phyloP scores from a whole-genome alignment of 2,329 filamentous ascomycete genomes.

The Pseudofabraea citricarpa region DNA sequence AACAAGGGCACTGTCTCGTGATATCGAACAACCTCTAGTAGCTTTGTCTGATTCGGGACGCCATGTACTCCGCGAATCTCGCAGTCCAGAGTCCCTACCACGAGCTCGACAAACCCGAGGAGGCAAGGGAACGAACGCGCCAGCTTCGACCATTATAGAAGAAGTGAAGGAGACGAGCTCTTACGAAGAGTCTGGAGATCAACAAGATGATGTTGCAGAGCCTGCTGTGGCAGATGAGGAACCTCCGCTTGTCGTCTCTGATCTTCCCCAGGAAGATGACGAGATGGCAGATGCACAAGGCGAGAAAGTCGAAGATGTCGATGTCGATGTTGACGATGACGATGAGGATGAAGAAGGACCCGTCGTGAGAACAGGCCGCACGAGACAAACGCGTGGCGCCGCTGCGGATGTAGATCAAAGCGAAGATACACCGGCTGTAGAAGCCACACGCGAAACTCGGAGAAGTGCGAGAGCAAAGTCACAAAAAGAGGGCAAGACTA shows the following conservation, averaged over 20 bases:
- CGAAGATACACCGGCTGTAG: slow-evolving; percentile 35
- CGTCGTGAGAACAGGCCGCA: slow-evolving; percentile 37
- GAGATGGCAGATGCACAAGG: slow-evolving; percentile 3
- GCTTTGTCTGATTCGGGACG: slow-evolving; percentile 58
- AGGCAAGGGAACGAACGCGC: slow-evolving; percentile 25
- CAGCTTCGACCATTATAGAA: slow-evolving; percentile 27
- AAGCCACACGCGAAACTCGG: slow-evolving; percentile 19
- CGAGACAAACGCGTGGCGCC: slow-evolving; percentile 26
- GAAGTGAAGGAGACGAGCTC: slow-evolving; percentile 27
- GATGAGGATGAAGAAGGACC: slow-evolving; percentile 26
- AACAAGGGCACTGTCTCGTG: slow-evolving; percentile 39
- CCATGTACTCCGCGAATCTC: slow-evolving; percentile 46
- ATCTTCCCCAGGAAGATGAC: slow-evolving; percentile 10
- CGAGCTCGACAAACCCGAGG: slow-evolving; percentile 24
- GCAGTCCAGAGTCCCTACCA: slow-evolving; percentile 47
- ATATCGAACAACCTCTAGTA: slow-evolving; percentile 52
- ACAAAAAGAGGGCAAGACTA: slow-evolving; percentile 20
- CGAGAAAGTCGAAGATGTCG: slow-evolving; percentile 5
- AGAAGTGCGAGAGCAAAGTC: slow-evolving; percentile 23
- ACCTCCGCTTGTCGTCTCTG: slow-evolving; percentile 3
- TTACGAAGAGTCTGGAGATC: slow-evolving; percentile 17
- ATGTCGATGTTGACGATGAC: slow-evolving; percentile 8
- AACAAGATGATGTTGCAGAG: slow-evolving; percentile 14
- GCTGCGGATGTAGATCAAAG: slow-evolving; percentile 40
- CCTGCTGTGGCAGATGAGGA: slow-evolving; percentile 22